Conservation (phyloP, 805 yeast species). For the Metschnikowia borealis region DNA sequence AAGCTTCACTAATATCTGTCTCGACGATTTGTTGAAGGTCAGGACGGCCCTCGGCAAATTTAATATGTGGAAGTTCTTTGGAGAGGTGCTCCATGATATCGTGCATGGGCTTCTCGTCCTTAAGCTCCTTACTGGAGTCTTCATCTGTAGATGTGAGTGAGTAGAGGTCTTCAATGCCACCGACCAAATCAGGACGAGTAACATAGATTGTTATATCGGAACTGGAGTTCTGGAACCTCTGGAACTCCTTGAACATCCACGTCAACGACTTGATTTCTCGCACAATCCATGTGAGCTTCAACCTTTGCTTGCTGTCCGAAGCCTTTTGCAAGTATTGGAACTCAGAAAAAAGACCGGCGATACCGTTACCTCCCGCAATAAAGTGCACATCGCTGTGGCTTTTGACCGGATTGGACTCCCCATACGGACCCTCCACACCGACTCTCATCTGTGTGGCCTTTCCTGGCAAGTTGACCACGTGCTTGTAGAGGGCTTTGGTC, state of each 20-base stretch:
- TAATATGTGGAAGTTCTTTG: conserved; percentile 9
- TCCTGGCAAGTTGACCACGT: conserved; percentile 26
- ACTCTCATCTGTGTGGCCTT: conserved; percentile 26
- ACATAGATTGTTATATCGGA: conserved; percentile 33
- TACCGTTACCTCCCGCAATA: conserved; percentile 73
- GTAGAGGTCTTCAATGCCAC: conserved; percentile 7
- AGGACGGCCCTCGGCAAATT: conserved; percentile 11
- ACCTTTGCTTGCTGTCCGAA: conserved; percentile 9
- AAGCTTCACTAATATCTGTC: conserved; percentile 6
- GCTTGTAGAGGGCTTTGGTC: conserved; percentile 29
- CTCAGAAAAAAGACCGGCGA: conserved; percentile 52
- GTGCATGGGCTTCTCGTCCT: conserved; percentile 12
- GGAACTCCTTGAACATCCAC: conserved; percentile 25
- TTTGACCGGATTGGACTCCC: conserved; percentile 46
- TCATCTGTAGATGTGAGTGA: conserved; percentile 6
- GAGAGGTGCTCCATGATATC: conserved; percentile 4
- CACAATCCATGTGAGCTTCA: conserved; percentile 27
- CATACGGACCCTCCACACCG: conserved; percentile 67
- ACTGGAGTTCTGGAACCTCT: conserved; percentile 16
- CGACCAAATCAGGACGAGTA: conserved; percentile 30
- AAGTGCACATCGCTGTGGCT: conserved; percentile 53
- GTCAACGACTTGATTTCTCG: conserved; percentile 20
- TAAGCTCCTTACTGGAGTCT: conserved; percentile 12
- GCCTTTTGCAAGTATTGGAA: conserved; percentile 26
- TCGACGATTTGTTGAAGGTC: conserved; percentile 5